Evolutionary conservation across 1,284 basidiomycete species (phyloP), one percentile per base, ranked within the genome.

Genomic region (Neonothopanus nambi): DNA sequence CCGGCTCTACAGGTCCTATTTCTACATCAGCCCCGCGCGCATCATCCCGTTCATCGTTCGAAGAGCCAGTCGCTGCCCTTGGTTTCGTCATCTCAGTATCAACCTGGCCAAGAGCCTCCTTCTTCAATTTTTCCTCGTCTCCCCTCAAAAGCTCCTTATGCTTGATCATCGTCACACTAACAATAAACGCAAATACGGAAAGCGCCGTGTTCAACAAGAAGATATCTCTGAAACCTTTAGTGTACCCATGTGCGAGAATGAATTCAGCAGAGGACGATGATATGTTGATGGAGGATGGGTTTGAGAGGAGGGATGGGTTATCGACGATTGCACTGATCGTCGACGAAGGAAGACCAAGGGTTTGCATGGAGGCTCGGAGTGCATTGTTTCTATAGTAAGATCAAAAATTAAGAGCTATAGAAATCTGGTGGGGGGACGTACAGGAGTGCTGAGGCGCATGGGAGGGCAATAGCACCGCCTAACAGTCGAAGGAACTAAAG

Each of bases 381-480:
- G 75, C 70, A 61, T 85, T 84, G 65, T 85, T 85, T 52, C 82
- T 84, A 23, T 26, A 21, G 21, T 6, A 15, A 9, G 8, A 17
- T 44, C 8, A 44, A 15, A 8, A 3, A 38, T 23, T 8, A 12
- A 36, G 24, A 17, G 40, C 21, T 37, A 1, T 5, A n/a, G 36
- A 7, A 23, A 15, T 7, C 13, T 13, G 15, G n/a, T n/a, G 17
- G n/a, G 20, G 17, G 6, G 13, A 45, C 72, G 52, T 60, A 82
- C 77, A 83, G 76, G 33, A 84, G 68, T 3, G 83, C 79, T 1
- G 82, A 78, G 13, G 78, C 80, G 28, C 89, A 70, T 0, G 86
- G 85, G 1, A 89, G 73, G 7, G 79, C 72, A 0, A 89, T 61
- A 0, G 85, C 81, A 17, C 85, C 85, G 17, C 87, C 87, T 2